A percentile compares a stretch with the other conserved stretches of the same genome.
Evolutionary conservation across 106 monocot species (phyloP).

Genomic region (Amphibolis antarctica): DNA sequence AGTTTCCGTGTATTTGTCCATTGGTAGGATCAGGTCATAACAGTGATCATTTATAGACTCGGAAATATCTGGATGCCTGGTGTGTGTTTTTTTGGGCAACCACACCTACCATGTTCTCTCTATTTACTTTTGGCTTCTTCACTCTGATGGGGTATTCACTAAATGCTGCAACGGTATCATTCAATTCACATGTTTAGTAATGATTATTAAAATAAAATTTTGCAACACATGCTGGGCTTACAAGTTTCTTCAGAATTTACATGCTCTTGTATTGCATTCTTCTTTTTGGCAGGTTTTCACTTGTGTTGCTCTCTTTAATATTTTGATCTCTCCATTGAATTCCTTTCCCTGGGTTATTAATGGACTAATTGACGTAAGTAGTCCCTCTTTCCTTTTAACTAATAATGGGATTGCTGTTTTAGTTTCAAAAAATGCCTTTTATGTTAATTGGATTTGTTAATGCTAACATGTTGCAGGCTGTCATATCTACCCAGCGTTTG

Average conservation of each 20-base stretch:
- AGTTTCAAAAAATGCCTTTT: background rate
- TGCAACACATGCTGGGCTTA: conserved; percentile 32
- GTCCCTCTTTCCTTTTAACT: background rate
- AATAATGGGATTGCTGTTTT: background rate
- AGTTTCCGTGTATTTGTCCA: background rate
- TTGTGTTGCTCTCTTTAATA: conserved; percentile 93
- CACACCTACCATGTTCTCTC: conserved; percentile 89
- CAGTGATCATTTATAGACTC: conserved; percentile 32
- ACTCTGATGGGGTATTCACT: conserved; percentile 73
- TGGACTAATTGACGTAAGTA: conserved; percentile 94
- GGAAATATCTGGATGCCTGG: conserved; percentile 99
- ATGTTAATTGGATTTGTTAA: background rate
- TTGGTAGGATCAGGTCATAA: background rate
- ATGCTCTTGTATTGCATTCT: background rate
- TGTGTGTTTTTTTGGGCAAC: conserved; percentile 99
- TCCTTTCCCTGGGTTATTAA: conserved; percentile 99
- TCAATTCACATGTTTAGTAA: background rate
- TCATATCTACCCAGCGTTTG: conserved; percentile 71
- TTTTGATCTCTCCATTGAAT: conserved; percentile 87
- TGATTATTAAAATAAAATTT: background rate
- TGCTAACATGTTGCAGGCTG: conserved; percentile 33
- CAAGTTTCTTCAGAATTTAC: conserved; percentile 18
- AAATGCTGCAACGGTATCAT: conserved; percentile 78
- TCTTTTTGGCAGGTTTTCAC: conserved; percentile 72
- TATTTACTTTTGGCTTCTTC: conserved; percentile 86